Base-by-base conservation (phyloP, 768 basidiomycete genomes). In the Trametes coccinea region DNA sequence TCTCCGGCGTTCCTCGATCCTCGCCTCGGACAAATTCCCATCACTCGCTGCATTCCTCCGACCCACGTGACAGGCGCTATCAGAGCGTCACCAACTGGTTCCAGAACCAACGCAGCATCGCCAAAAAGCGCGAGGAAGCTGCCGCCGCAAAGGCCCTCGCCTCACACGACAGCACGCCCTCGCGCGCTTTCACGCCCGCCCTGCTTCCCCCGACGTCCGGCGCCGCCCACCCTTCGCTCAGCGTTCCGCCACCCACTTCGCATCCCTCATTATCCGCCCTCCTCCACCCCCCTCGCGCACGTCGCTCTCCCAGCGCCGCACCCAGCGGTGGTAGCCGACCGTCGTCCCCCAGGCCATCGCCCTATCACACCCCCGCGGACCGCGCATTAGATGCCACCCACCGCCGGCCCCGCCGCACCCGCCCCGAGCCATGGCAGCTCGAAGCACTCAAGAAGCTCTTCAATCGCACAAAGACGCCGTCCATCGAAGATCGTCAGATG, bases 81-180 rank as follows among this genome's bases (percentile, higher is more conserved):
- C 85, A 90, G 74, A 89, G 85, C 59, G 85, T 92, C 59, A 90
- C 87, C 1, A 91, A 92, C 70, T 92, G 90, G 91, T 92, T 92
- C 72, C 90, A 92, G 79, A 90, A 91, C 69, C 89, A 92, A 70
- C 88, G 89, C 67, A 90, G 85, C 72, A 81, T 87, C 65, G 84
- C 88, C 34, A 88, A 87, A 78, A 89, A 88, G 76, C 82, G 81
- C 67, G 83, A 79, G 66, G 86, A 89, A 63, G 70, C 75, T 44
- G 62, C 70, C 53, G 54, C 67, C 60, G 55, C 64, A 58, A 70
- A 69, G 63, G 68, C 74, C 60, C 34, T 37, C 34, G 34, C 70
- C 65, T 60, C 66, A n/a, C 50, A 56, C 41, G 54, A 61, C 29
- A 66, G 70, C 1, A 65, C 66, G 2, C 22, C 48, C 17, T 45